Percentiles rank a stretch among this genome's conserved stretches.
These are phyloP conservation scores for Naegleria fowleri DNA, from an alignment of 208 protist species.

Conservation along the genomic window DNA sequence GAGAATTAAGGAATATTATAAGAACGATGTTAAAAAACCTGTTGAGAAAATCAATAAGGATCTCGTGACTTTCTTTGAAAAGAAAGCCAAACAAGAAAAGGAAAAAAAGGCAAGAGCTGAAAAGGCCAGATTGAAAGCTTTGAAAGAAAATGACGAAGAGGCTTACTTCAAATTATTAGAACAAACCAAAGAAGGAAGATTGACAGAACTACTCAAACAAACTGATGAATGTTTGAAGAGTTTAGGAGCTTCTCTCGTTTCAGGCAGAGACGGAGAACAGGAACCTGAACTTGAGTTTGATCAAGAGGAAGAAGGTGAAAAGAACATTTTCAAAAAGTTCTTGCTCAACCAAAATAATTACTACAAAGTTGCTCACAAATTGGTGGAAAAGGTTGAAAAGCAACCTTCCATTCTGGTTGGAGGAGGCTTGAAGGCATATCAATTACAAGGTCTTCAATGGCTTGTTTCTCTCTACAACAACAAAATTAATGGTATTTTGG, in stretches of 20 bases:
- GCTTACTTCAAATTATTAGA: conserved; percentile 10
- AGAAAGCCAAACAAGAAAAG: neutral
- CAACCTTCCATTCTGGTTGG: conserved; percentile 24
- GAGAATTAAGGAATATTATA: neutral
- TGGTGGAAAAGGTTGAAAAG: conserved; percentile 17
- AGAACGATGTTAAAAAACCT: neutral
- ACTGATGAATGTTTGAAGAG: neutral
- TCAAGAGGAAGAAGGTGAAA: neutral
- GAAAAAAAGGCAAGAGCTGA: conserved; percentile 13
- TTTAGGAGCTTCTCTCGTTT: neutral
- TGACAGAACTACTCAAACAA: neutral
- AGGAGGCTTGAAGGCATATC: conserved; percentile 31
- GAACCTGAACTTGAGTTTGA: neutral
- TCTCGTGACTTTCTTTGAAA: neutral
- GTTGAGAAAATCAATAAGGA: neutral
- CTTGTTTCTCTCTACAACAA: conserved; percentile 42
- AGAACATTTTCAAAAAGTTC: neutral
- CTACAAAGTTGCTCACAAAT: conserved; percentile 27
- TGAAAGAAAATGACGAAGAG: conserved; percentile 21
- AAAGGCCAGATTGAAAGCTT: neutral
- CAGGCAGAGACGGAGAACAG: neutral
- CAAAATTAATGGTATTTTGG: conserved; percentile 36
- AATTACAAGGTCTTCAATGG: conserved; percentile 36
- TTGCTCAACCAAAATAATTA: conserved; percentile 21
- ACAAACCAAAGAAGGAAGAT: neutral